phyloP scores from a whole-genome alignment of 2,329 filamentous ascomycete genomes.

The Cladosporium colombiae region DNA sequence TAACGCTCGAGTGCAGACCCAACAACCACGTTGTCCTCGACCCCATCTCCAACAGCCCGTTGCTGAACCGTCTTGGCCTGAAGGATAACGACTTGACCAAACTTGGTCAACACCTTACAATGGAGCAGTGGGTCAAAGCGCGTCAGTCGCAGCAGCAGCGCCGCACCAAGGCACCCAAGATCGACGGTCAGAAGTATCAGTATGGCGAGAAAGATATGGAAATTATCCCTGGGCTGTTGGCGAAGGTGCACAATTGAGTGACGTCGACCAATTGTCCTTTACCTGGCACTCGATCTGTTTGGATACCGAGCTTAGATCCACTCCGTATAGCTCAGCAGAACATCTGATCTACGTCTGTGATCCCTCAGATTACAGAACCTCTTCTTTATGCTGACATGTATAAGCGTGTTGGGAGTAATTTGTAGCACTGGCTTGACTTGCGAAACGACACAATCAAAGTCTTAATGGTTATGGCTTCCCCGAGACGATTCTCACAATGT shows the following conservation, averaged over 20 bases:
- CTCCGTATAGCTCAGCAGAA: not conserved
- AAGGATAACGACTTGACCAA: constrained; percentile 25
- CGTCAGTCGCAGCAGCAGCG: constrained; percentile 39
- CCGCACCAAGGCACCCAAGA: constrained; percentile 41
- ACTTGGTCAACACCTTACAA: constrained; percentile 43
- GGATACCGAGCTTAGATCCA: not conserved
- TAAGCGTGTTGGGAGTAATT: not conserved
- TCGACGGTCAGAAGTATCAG: constrained; percentile 39
- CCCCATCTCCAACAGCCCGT: constrained; percentile 41
- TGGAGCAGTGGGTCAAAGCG: constrained; percentile 48
- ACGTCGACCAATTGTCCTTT: not conserved
- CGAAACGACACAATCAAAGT: not conserved
- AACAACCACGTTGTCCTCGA: constrained; percentile 43
- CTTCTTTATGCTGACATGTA: not conserved
- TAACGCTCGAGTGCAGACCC: constrained; percentile 26
- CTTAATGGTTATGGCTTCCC: not conserved
- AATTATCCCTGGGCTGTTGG: constrained; percentile 37
- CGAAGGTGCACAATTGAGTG: constrained; percentile 33
- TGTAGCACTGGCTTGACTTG: not conserved
- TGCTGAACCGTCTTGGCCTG: constrained; percentile 39
- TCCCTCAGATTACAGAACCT: not conserved
- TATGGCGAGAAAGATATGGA: constrained; percentile 38
- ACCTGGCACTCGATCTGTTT: not conserved
- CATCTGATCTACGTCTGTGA: not conserved
- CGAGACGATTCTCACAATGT: not conserved